These are phyloP conservation scores for Talaromyces nanjingensis DNA, from an alignment of 495 filamentous ascomycete species.

Conservation along the genomic window DNA sequence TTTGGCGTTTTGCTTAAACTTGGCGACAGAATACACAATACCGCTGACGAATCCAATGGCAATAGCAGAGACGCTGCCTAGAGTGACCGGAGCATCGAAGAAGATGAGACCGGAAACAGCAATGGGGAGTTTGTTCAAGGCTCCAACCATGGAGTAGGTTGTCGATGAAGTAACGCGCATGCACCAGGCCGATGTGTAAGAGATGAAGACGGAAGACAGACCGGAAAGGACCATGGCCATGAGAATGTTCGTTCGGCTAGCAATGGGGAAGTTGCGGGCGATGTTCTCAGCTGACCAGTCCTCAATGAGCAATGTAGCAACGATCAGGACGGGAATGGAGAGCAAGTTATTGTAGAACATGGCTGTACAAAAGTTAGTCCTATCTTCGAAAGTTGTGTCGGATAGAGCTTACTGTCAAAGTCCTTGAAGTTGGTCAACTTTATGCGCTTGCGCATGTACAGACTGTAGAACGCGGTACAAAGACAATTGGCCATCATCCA, in stretches of 20 bases:
- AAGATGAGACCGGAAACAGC: slow-evolving; percentile 87
- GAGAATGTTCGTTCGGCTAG: slow-evolving; percentile 65
- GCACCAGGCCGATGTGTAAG: slow-evolving; percentile 97
- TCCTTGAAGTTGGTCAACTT: slow-evolving; percentile 99
- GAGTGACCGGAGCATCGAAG: slow-evolving; percentile 91
- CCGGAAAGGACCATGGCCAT: slow-evolving; percentile 92
- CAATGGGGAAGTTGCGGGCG: slow-evolving; percentile 75
- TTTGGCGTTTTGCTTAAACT: slow-evolving; percentile 73
- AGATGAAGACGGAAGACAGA: slow-evolving; percentile 92
- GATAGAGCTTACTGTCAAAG: slow-evolving; percentile 75
- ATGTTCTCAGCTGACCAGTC: slow-evolving; percentile 89
- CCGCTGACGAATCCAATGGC: slow-evolving; percentile 83
- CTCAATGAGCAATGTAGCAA: slow-evolving; percentile 76
- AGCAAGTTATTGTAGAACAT: slow-evolving; percentile 99
- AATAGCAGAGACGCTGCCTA: slow-evolving; percentile 86
- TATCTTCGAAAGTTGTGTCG: slow-evolving; percentile 20
- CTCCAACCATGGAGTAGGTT: slow-evolving; percentile 97
- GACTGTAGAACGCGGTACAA: slow-evolving; percentile 83
- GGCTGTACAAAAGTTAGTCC: slow-evolving; percentile 41
- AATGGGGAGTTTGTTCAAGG: slow-evolving; percentile 95
- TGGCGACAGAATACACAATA: slow-evolving; percentile 86
- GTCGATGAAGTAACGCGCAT: slow-evolving; percentile 94
- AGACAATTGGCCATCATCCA: slow-evolving; percentile 99
- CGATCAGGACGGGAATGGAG: slow-evolving; percentile 84
- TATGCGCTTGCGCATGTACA: slow-evolving; percentile 96